Percentiles rank a stretch among this genome's conserved stretches.
phyloP scores from a whole-genome alignment of 225 moss, liverwort and hornwort species.

The Sphagnum contortum region DNA sequence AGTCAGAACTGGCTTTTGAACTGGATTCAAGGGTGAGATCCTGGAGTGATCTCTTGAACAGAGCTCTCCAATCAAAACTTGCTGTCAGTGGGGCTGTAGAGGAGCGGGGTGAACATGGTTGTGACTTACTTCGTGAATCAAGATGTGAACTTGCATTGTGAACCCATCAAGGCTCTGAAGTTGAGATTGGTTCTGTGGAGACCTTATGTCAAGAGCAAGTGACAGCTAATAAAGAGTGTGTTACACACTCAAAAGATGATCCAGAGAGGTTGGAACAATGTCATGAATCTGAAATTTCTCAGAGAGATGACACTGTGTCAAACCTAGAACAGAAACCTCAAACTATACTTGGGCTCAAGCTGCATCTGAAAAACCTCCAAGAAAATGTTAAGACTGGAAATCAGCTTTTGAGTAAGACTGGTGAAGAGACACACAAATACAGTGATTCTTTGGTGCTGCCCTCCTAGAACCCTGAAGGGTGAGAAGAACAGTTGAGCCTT shows the following conservation, averaged over 20 bases:
- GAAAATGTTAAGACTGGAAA: too few species aligned
- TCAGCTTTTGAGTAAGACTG: too few species aligned
- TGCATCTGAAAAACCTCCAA: too few species aligned
- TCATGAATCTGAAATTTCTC: too few species aligned
- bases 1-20: constrained; percentile 6
- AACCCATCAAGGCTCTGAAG: constrained; percentile 25
- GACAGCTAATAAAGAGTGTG: constrained; percentile 16
- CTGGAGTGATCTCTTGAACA: constrained; percentile 29
- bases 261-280: constrained; percentile 13
- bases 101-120: constrained; percentile 29
- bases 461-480: too few species aligned
- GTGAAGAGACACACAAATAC: too few species aligned
- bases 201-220: constrained; percentile 35
- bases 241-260: constrained; percentile 27
- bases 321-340: too few species aligned
- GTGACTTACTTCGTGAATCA: constrained; percentile 31
- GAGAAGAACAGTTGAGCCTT: too few species aligned
- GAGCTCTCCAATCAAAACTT: constrained; percentile 24
- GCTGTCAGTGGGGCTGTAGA: constrained; percentile 20
- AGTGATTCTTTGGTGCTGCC: too few species aligned
- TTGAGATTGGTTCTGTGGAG: constrained; percentile 32
- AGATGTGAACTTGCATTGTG: constrained; percentile 32
- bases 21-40: constrained; percentile 21
- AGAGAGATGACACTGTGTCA: too few species aligned
- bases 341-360: too few species aligned